Evolutionary conservation across 169 alveolate genomes (phyloP).

Genomic region (Plasmodium sp.): DNA sequence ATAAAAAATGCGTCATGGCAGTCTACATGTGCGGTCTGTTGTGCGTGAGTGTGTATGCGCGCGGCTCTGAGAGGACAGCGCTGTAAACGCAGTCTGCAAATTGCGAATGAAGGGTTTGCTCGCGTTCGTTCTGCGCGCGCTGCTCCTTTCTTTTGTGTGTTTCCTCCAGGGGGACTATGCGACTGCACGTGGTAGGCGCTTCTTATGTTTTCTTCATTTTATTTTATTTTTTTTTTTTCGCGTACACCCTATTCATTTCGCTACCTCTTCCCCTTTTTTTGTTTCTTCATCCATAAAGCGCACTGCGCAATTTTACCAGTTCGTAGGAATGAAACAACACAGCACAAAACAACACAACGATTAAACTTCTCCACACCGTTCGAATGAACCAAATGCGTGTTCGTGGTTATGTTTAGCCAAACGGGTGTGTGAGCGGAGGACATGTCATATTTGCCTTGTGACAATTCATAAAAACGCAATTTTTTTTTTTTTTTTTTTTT

Average conservation of each 20-base stretch:
- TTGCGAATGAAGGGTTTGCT: not conserved
- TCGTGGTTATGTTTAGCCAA: not conserved
- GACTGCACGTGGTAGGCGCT: not conserved
- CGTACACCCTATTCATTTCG: not conserved
- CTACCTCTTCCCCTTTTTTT: not conserved
- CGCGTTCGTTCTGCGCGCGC: not conserved
- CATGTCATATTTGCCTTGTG: not conserved
- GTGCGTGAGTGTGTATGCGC: not conserved
- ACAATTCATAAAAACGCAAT: conserved; percentile 12
- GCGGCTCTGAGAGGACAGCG: not conserved
- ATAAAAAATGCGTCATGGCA: not conserved
- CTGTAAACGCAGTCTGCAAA: not conserved
- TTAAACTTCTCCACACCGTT: not conserved
- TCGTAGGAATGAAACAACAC: not conserved
- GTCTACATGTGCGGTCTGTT: not conserved
- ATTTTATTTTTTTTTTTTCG: not conserved
- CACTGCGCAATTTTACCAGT: not conserved
- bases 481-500: conserved; percentile 31
- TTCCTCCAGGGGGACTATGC: not conserved
- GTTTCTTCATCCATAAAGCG: not conserved
- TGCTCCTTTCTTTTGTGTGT: not conserved
- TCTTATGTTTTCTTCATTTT: not conserved
- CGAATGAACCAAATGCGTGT: not conserved
- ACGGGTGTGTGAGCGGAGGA: not conserved
- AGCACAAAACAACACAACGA: not conserved